A percentile compares a stretch with the other conserved stretches of the same genome.
Conservation (phyloP, 352 stramenopile genomes). For the Globisporangium emineosum region DNA sequence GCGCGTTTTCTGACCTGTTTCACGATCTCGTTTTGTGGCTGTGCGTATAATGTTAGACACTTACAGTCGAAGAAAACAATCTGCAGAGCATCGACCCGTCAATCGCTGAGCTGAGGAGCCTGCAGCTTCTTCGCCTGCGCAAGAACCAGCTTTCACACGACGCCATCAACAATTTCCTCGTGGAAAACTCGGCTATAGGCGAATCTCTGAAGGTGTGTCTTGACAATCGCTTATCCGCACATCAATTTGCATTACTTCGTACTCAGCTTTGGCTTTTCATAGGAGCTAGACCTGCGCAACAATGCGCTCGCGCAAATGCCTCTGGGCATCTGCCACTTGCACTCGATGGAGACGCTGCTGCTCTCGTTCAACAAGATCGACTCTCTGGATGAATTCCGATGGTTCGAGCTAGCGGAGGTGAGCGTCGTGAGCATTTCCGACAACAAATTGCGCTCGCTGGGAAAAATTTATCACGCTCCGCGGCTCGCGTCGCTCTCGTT, state of each 20-base stretch:
- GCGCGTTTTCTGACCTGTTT: not conserved
- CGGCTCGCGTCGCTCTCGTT: constrained; percentile 69
- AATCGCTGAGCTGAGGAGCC: constrained; percentile 39
- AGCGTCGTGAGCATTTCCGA: constrained; percentile 72
- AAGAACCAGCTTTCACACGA: constrained; percentile 69
- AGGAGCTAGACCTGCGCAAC: constrained; percentile 75
- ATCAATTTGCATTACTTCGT: too few relatives aligned
- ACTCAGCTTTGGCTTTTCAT: not conserved
- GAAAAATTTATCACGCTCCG: constrained; percentile 56
- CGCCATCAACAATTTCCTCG: constrained; percentile 43
- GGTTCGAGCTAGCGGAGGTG: constrained; percentile 36
- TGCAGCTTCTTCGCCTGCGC: constrained; percentile 60
- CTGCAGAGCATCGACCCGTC: constrained; percentile 42
- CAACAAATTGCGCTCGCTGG: constrained; percentile 71
- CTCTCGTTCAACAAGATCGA: constrained; percentile 74
- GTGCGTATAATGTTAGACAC: constrained; percentile 26
- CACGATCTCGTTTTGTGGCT: not conserved
- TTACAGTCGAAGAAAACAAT: constrained; percentile 69
- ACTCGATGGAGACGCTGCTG: constrained; percentile 54
- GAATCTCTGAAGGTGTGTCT: constrained; percentile 29
- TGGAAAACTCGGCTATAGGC: constrained; percentile 14
- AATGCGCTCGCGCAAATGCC: constrained; percentile 56
- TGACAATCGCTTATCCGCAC: not conserved
- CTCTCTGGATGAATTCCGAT: constrained; percentile 63
- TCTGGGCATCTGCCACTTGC: constrained; percentile 29